A percentile compares a stretch with the other conserved stretches of the same genome.
phyloP scores from a whole-genome alignment of 495 filamentous ascomycete species.

The Rostrohypoxylon terebratum region DNA sequence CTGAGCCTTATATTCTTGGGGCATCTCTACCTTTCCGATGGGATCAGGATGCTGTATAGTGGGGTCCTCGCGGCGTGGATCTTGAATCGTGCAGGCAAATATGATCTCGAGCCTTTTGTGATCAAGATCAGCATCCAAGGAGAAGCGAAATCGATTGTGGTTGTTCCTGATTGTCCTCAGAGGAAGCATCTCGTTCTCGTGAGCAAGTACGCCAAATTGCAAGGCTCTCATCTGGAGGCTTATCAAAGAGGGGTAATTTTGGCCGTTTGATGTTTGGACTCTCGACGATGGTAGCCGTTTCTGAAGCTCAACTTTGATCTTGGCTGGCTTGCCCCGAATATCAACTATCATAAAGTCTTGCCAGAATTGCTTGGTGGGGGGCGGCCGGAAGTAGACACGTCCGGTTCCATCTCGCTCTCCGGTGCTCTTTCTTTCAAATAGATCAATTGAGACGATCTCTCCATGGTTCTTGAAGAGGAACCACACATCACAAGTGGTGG shows the following conservation, averaged over 20 bases:
- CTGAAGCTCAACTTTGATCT: slow-evolving; percentile 23
- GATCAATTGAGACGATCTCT: slow-evolving; percentile 50
- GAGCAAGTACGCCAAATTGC: slow-evolving; percentile 63
- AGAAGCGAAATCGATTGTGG: slow-evolving; percentile 4
- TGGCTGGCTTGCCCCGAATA: slow-evolving; percentile 20
- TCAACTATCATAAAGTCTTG: slow-evolving; percentile 20
- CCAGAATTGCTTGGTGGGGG: slow-evolving; percentile 47
- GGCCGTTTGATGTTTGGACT: slow-evolving; percentile 35
- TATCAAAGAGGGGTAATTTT: slow-evolving; percentile 45
- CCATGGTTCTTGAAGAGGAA: slow-evolving; percentile 46
- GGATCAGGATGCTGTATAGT: slow-evolving; percentile 31
- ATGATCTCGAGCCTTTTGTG: slow-evolving; percentile 56
- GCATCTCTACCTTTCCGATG: slow-evolving; percentile 41
- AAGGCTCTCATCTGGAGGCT: slow-evolving; percentile 51
- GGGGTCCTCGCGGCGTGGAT: slow-evolving; percentile 49
- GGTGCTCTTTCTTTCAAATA: slow-evolving; percentile 41
- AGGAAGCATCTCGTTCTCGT: slow-evolving; percentile 53
- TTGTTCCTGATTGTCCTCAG: slow-evolving; percentile 63
- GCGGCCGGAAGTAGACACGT: slow-evolving; percentile 54
- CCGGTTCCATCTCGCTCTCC: slow-evolving; percentile 28
- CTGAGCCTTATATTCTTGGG: slow-evolving; percentile 59
- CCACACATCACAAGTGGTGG: slow-evolving; percentile 47
- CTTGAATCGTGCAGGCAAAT: slow-evolving; percentile 56
- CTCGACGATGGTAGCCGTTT: not conserved
- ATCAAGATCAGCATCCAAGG: slow-evolving; percentile 59